Evolutionary conservation across 441 rosid genomes (phyloP), one percentile per base, ranked within the genome.

Genomic region (Daphne laureola): DNA sequence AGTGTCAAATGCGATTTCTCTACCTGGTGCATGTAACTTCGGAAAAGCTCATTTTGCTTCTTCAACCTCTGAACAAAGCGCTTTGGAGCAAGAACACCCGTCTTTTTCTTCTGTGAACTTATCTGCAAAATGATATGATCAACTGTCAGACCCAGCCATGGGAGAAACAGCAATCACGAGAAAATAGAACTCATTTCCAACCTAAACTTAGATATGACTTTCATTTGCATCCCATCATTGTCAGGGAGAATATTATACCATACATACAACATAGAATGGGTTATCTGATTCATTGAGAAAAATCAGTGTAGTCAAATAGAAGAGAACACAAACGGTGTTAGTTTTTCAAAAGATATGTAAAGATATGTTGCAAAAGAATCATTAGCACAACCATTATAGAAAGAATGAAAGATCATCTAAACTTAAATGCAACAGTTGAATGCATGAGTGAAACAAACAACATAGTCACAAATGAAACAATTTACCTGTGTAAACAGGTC

Each of bases 1-100:
- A 18, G 16, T 36, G 15, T 51, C 53, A 57, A 48, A 17, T 17
- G 54, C 18, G 15, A 51, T 14, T 35, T 54, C 2, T 17, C 57
- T 57, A 90, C 99, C 97, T 93, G 97, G 71, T 90, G 99, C 99
- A 93, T 93, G 67, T 90, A 93, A 69, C 99, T 90, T 36, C 99
- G 87, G 70, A 93, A 93, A 57, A 87, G 84, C 78, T 93, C 99
- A 66, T 93, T 90, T 71, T 93, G 99, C 74, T 93, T 93, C 79
- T 90, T 93, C 80, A 93, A 77, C 65, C 98, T 83, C 68, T 93
- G 97, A 45, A 93, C 92, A 48, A 93, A 93, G 49, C 99, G 87
- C 77, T 90, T 93, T 46, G 99, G 99, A 47, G 99, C 87, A 83
- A 90, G 86, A 53, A 93, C 96, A 57, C 99, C 95, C 0, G 99